These are phyloP conservation scores for Metschnikowia aberdeeniae DNA, from an alignment of 805 yeast genomes.

Conservation along the genomic window DNA sequence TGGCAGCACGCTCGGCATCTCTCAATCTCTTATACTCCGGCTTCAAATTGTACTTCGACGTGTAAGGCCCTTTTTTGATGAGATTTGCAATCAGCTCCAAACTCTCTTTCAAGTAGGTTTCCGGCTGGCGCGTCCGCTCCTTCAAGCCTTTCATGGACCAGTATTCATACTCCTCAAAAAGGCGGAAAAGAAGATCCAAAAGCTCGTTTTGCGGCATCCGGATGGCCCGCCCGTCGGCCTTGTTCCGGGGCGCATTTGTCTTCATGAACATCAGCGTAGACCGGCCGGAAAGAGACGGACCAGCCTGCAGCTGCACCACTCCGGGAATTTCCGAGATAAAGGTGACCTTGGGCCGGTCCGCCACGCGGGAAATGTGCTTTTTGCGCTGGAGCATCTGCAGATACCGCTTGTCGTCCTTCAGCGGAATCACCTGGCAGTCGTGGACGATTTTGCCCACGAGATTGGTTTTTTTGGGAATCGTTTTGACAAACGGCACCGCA, in stretches of 20 bases:
- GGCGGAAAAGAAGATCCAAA: constrained; percentile 78
- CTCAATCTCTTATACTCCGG: constrained; percentile 81
- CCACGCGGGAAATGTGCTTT: constrained; percentile 43
- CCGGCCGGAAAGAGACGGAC: constrained; percentile 71
- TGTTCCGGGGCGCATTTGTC: constrained; percentile 40
- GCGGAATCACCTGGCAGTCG: constrained; percentile 86
- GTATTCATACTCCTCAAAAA: constrained; percentile 92
- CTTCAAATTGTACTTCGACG: constrained; percentile 82
- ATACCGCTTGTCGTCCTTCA: constrained; percentile 68
- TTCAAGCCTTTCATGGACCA: constrained; percentile 94
- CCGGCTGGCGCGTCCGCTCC: constrained; percentile 95
- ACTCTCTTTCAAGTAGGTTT: constrained; percentile 84
- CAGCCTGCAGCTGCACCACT: constrained; percentile 79
- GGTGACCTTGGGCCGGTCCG: constrained; percentile 60
- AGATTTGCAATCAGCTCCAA: constrained; percentile 84
- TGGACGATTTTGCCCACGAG: constrained; percentile 85
- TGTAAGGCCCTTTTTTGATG: constrained; percentile 94
- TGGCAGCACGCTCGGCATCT: constrained; percentile 72
- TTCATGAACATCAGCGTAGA: constrained; percentile 65
- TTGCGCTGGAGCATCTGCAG: constrained; percentile 50
- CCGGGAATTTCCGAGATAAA: constrained; percentile 80
- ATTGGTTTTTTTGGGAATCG: constrained; percentile 85
- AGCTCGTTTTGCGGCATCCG: constrained; percentile 92
- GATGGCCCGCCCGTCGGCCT: constrained; percentile 76
- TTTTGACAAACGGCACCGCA: constrained; percentile 76